Evolutionary conservation across 1,284 basidiomycete genomes (phyloP).

Genomic region (Melampsora americana): DNA sequence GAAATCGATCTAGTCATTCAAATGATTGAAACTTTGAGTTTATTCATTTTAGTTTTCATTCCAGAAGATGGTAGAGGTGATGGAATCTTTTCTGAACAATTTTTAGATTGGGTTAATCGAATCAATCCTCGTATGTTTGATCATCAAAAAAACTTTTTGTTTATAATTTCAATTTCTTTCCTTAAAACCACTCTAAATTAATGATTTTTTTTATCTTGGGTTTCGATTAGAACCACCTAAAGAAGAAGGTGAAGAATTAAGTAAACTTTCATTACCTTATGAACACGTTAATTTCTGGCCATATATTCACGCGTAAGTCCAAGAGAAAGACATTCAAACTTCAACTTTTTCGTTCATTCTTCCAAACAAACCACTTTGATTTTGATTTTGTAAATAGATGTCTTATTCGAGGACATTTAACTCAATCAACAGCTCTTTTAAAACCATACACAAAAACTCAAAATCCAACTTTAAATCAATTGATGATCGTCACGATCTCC

Average conservation of each 20-base stretch:
- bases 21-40: constrained; percentile 33
- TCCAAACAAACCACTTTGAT: no score
- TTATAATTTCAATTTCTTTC: background rate
- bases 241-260: constrained; percentile 40
- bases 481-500: constrained; percentile 33
- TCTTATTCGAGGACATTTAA: constrained; percentile 39
- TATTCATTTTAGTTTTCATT: constrained; percentile 38
- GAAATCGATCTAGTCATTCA: constrained; percentile 38
- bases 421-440: constrained; percentile 34
- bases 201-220: background rate
- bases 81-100: constrained; percentile 39
- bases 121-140: constrained; percentile 35
- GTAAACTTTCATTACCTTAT: constrained; percentile 25
- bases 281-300: constrained; percentile 44
- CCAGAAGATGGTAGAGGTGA: constrained; percentile 41
- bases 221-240: constrained; percentile 29
- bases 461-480: constrained; percentile 41
- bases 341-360: no score
- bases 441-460: constrained; percentile 31
- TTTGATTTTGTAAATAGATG: no score
- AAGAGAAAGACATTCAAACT: background rate
- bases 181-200: background rate
- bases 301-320: constrained; percentile 43
- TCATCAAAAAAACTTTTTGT: background rate
- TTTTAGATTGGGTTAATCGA: constrained; percentile 44